Percentiles rank a stretch among this genome's conserved stretches.
phyloP scores from a whole-genome alignment of 2,329 filamentous ascomycete genomes.

The Ambrosiella xylebori region DNA sequence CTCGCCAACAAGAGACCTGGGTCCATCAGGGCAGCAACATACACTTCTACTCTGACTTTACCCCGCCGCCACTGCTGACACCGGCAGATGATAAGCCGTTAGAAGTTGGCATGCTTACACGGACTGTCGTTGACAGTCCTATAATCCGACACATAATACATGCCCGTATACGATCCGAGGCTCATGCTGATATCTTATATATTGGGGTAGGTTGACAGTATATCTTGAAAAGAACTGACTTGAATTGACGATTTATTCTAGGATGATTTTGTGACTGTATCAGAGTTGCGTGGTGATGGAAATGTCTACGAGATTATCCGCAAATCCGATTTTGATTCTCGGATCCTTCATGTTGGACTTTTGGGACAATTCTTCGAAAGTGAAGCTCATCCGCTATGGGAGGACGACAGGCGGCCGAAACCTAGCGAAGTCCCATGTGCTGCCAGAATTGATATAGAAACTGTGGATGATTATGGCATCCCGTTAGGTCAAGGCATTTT shows the following conservation, averaged over 20 bases:
- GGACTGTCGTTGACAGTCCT: constrained; percentile 61
- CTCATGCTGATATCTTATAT: constrained; percentile 69
- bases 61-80: constrained; percentile 16
- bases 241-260: constrained; percentile 17
- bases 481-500: constrained; percentile 19
- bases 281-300: constrained; percentile 51
- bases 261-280: constrained; percentile 68
- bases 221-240: not conserved
- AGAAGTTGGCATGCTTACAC: constrained; percentile 55
- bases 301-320: constrained; percentile 59
- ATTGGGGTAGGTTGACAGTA: constrained; percentile 45
- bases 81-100: constrained; percentile 27
- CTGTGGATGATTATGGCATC: constrained; percentile 7
- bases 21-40: constrained; percentile 35
- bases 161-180: constrained; percentile 52
- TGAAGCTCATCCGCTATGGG: not conserved
- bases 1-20: constrained; percentile 35
- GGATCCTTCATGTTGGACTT: constrained; percentile 63
- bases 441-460: not conserved
- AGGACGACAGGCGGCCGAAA: no score
- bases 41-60: constrained; percentile 21
- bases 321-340: constrained; percentile 61
- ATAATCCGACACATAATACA: constrained; percentile 61
- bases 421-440: not conserved
- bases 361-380: constrained; percentile 33